A percentile compares a stretch with the other conserved stretches of the same genome.
Conservation (phyloP, 148 eudicot species). For the Cornus suecica region DNA sequence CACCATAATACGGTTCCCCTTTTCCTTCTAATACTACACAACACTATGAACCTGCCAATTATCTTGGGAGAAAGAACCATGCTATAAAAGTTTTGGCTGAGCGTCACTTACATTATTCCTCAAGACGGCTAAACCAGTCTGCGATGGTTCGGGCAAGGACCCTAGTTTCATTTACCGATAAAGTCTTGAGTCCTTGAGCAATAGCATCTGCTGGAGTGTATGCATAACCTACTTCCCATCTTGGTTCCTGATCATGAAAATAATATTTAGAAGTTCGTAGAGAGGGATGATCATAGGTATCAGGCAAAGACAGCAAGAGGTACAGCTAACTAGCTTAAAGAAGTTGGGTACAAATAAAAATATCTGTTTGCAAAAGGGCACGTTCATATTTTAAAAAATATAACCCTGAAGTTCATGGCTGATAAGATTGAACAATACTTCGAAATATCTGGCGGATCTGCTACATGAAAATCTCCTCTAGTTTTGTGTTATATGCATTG, state of each 20-base stretch:
- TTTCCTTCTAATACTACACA: neutral
- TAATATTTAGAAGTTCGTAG: neutral
- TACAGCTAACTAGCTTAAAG: neutral
- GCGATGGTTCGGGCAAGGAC: conserved; percentile 57
- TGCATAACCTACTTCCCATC: conserved; percentile 70
- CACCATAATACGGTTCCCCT: neutral
- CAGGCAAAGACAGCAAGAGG: neutral
- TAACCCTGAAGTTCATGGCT: neutral
- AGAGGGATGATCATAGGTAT: neutral
- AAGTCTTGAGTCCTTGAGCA: conserved; percentile 74
- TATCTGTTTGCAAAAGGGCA: neutral
- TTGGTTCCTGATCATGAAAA: conserved; percentile 61
- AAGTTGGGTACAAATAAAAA: too few relatives aligned
- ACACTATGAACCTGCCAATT: neutral
- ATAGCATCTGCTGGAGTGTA: conserved; percentile 92
- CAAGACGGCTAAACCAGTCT: conserved; percentile 53
- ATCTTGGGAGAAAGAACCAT: neutral
- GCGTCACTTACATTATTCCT: conserved; percentile 18
- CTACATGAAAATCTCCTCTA: neutral
- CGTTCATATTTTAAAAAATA: neutral
- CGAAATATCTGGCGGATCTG: neutral
- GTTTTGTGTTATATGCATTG: neutral
- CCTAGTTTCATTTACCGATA: conserved; percentile 62
- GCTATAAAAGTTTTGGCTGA: neutral
- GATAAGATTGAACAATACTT: neutral